Evolutionary conservation across 2,329 filamentous ascomycete genomes (phyloP), one percentile per base, ranked within the genome.

Genomic region (Endothia cerciana): DNA sequence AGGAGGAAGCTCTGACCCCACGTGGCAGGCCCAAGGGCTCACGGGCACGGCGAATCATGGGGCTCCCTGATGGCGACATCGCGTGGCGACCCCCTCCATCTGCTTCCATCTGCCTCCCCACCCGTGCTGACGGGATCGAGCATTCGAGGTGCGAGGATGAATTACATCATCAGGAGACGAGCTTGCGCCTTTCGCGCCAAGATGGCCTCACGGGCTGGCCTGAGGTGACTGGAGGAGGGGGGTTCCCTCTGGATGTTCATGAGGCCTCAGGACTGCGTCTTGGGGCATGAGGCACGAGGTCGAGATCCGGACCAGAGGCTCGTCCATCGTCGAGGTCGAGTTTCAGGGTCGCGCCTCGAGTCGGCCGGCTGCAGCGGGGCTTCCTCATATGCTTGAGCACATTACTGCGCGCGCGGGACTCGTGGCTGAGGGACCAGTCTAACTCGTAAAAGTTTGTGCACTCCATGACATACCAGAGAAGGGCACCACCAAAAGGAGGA

Each of bases 21-120:
- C 58, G 40, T 47, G 49, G 58, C 57, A 60, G 28, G 45, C 22
- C 33, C n/a, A n/a, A 22, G 36, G 45, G 25, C 15, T 19, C 17
- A 28, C 15, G n/a, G 17, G 11, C 28, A 11, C 13, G 11, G 56
- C 66, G 45, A 68, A 68, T 68, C 60, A 68, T 43, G 13, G 60
- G 66, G 66, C 64, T 66, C 38, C 41, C 13, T 53, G 66, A 63
- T 68, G 66, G 66, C 63, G 63, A 45, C 57, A 68, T 68, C n/a
- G 17, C 57, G 49, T 45, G 36, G 56, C 41, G 25, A 60, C 66
- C 60, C n/a, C 66, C 66, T 62, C 66, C 63, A 60, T 55, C 53
- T 38, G 28, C 25, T 45, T 33, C 36, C 30, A n/a, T 40, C 22
- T 22, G 38, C 28, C 15, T 33, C 36, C 30, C 28, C 36, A 38